A percentile compares a stretch with the other conserved stretches of the same genome.
Conservation (phyloP, 331 rosid genomes). For the Rhamnella rubrinervis region DNA sequence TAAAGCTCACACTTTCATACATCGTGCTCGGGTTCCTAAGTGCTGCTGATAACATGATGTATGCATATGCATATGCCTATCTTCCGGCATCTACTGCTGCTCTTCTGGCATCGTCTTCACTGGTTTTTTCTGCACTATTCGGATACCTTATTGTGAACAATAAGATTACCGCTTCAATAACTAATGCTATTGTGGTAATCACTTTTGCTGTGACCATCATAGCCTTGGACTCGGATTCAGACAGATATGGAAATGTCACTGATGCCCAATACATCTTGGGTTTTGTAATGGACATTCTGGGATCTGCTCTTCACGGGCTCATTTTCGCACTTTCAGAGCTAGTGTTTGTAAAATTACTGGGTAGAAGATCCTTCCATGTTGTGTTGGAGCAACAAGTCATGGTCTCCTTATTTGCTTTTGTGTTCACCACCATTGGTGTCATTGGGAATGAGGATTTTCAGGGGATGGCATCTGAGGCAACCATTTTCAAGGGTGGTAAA, state of each 20-base stretch:
- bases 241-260: conserved; percentile 52
- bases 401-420: conserved; percentile 72
- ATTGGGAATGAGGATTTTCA: conserved; percentile 53
- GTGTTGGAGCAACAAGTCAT: conserved; percentile 89
- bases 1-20: conserved; percentile 54
- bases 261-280: conserved; percentile 67
- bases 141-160: conserved; percentile 77
- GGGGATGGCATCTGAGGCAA: conserved; percentile 57
- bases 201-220: conserved; percentile 74
- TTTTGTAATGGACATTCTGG: conserved; percentile 79
- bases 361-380: conserved; percentile 75
- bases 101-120: conserved; percentile 82
- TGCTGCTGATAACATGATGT: conserved; percentile 93
- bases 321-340: conserved; percentile 87
- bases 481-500: conserved; percentile 60
- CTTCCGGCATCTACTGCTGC: conserved; percentile 95
- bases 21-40: conserved; percentile 63
- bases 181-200: conserved; percentile 64
- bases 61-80: conserved; percentile 92
- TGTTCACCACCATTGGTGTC: conserved; percentile 72
- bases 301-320: conserved; percentile 93
- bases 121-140: conserved; percentile 73
- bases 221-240: conserved; percentile 88
- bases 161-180: conserved; percentile 59
- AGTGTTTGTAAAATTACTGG: conserved; percentile 61